Conservation (phyloP, 140 eudicot genomes). For the Oenanthe javanica region DNA sequence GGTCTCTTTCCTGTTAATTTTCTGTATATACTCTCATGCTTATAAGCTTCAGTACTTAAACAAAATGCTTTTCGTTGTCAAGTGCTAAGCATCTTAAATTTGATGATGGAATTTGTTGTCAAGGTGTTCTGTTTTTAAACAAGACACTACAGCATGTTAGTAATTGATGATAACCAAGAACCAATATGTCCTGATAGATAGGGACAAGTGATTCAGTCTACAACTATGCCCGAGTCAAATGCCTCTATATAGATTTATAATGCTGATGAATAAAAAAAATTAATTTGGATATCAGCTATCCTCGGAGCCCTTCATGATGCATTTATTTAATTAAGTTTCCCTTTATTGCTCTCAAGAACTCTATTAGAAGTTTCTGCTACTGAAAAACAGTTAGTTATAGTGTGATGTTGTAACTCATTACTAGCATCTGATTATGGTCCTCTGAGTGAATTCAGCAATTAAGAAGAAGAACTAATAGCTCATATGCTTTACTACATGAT, state of each 20-base stretch:
- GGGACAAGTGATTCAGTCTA: not conserved
- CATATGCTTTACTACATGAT: not conserved
- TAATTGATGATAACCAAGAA: not conserved
- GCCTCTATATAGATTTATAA: too few relatives aligned
- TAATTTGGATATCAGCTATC: not conserved
- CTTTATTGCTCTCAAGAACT: not conserved
- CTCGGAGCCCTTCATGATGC: not conserved
- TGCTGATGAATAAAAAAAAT: not conserved
- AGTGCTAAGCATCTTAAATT: not conserved
- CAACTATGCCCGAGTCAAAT: too few relatives aligned
- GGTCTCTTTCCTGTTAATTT: constrained; percentile 26
- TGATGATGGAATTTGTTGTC: not conserved
- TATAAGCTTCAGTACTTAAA: not conserved
- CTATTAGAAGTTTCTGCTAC: not conserved
- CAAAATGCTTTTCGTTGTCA: not conserved
- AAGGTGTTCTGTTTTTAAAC: not conserved
- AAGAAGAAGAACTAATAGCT: not conserved
- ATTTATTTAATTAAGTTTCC: not conserved
- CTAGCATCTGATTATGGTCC: not conserved
- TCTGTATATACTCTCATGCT: not conserved
- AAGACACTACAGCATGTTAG: not conserved
- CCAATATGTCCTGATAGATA: not conserved
- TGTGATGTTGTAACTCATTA: not conserved
- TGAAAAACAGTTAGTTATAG: not conserved
- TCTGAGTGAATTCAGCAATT: too few relatives aligned